A percentile compares a stretch with the other conserved stretches of the same genome.
Evolutionary conservation across 805 yeast genomes (phyloP).

Genomic region (Cyberlindnera petersonii): DNA sequence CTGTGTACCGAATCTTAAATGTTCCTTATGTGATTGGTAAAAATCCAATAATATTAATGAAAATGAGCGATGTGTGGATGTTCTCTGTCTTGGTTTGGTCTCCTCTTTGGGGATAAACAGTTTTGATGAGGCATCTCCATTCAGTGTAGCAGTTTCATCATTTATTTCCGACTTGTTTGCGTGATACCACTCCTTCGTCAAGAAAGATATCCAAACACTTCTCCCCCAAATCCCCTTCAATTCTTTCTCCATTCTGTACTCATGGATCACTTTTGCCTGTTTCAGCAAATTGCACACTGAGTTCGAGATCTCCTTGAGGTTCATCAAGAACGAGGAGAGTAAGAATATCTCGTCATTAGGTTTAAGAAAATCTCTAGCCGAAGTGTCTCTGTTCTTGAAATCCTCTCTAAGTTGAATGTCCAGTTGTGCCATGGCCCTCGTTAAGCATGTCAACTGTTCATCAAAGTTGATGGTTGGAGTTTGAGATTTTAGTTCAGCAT

Average conservation of each 20-base stretch:
- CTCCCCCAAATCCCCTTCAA: conserved; percentile 35
- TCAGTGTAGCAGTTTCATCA: conserved; percentile 34
- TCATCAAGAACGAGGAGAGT: conserved; percentile 46
- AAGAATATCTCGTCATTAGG: conserved; percentile 50
- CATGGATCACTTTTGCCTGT: conserved; percentile 29
- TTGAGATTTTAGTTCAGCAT: conserved; percentile 30
- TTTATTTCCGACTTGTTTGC: conserved; percentile 20
- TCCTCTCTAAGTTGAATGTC: conserved; percentile 34
- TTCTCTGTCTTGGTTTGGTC: neutral
- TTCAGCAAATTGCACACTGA: conserved; percentile 31
- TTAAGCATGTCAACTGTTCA: conserved; percentile 23
- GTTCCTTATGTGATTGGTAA: conserved; percentile 27
- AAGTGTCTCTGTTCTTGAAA: conserved; percentile 26
- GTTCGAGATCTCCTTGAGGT: conserved; percentile 38
- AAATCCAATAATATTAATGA: neutral
- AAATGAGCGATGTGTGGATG: neutral
- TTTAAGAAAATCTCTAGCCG: conserved; percentile 30
- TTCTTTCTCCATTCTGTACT: conserved; percentile 31
- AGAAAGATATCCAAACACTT: conserved; percentile 41
- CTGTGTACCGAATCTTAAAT: conserved; percentile 44
- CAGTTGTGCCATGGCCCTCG: conserved; percentile 32
- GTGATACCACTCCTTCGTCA: conserved; percentile 37
- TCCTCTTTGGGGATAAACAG: conserved; percentile 4
- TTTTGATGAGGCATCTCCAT: conserved; percentile 25
- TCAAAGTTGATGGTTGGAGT: conserved; percentile 26